These are phyloP conservation scores for Trichophyton benhamiae DNA, from an alignment of 2,329 filamentous ascomycete genomes.

Conservation along the genomic window DNA sequence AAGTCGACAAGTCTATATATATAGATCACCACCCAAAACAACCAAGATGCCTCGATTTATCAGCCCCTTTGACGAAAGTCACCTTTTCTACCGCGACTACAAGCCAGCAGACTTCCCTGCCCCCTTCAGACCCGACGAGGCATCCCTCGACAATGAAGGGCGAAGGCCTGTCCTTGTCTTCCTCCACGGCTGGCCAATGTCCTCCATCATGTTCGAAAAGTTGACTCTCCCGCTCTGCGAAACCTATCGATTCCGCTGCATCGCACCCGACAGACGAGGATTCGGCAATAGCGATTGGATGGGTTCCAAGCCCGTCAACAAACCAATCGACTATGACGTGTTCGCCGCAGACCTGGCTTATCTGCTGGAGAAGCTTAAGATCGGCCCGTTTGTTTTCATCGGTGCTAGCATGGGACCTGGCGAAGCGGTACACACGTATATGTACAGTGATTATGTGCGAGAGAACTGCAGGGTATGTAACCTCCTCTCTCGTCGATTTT, in stretches of 20 bases:
- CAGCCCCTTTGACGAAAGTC: slow-evolving; percentile 16
- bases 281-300: slow-evolving; percentile 24
- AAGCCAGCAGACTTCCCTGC: slow-evolving; percentile 13
- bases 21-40: neutral
- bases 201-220: slow-evolving; percentile 20
- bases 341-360: slow-evolving; percentile 20
- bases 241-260: slow-evolving; percentile 20
- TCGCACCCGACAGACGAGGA: slow-evolving; percentile 21
- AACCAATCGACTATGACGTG: slow-evolving; percentile 20
- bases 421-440: slow-evolving; percentile 19
- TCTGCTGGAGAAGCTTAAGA: slow-evolving; percentile 15
- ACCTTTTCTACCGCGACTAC: slow-evolving; percentile 18
- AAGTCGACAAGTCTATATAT: neutral
- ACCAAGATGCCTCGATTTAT: slow-evolving; percentile 17
- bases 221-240: slow-evolving; percentile 19
- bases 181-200: slow-evolving; percentile 24
- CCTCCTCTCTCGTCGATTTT: neutral
- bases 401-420: slow-evolving; percentile 22
- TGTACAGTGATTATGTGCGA: slow-evolving; percentile 14
- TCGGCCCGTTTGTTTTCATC: slow-evolving; percentile 19
- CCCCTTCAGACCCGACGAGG: slow-evolving; percentile 7
- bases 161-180: slow-evolving; percentile 17
- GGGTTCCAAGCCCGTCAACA: slow-evolving; percentile 9
- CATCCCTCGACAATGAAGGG: slow-evolving; percentile 7
- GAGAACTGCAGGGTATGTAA: slow-evolving; percentile 15